Base-by-base conservation (phyloP, 2,329 filamentous ascomycete genomes). In the Graphiopsis chlorocephala region DNA sequence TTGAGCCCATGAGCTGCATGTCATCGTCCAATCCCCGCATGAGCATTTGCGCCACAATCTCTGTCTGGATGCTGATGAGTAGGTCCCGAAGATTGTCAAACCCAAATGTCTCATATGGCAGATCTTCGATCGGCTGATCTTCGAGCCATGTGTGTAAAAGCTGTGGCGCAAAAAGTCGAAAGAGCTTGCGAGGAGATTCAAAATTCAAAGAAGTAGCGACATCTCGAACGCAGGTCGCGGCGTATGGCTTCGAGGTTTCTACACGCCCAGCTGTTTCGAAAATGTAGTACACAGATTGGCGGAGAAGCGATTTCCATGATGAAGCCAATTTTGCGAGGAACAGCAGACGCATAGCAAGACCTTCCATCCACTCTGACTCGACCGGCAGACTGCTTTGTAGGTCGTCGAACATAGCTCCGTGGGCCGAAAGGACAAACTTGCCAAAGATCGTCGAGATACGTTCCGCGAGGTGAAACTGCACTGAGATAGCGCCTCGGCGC, bases 91-190 rank as follows among this genome's bases (percentile, higher is more conserved):
- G 83, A 17, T 79, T 86, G 1, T 78, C 65, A 73, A 96, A 99
- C 1, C 88, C 90, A 75, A 99, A 99, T 1, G 95, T 90, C n/a
- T 83, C 81, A 72, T 86, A 97, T 0, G 95, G 94, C 57, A 99
- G 90, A 3, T 86, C 82, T n/a, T 85, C 81, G 8, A 97, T 80
- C 1, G 80, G 78, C 0, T 79, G 61, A 4, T 61, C 79, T 67
- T 92, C 87, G 3, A 96, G 85, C 94, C 93, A 99, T 0, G 93
- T 97, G 74, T 92, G 97, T 3, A 98, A 81, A 7, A 99, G 83
- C 72, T 99, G 95, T 2, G 93, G 88, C 7, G 92, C 88, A 73
- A 98, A 99, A 0, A 98, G 81, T 6, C 82, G 81, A 73, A 99
- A 97, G 0, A 99, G 80, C 35, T 89, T 85, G 70, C 84, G 86